Conservation (phyloP, 257 asterid species). For the Primulina huaijiensis region DNA sequence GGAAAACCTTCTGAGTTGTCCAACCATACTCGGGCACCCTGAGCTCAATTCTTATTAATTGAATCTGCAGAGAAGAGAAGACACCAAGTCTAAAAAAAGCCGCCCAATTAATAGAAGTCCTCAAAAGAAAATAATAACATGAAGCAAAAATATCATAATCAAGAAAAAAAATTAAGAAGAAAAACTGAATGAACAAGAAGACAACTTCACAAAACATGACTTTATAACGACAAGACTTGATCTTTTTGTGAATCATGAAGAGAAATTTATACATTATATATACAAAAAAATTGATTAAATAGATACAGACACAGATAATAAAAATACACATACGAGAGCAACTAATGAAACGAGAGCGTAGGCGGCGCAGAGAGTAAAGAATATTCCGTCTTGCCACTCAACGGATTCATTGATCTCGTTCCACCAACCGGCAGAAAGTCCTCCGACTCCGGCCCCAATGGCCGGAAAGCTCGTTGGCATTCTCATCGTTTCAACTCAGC, state of each 20-base stretch:
- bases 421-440: conserved; percentile 62
- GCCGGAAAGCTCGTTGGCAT: conserved; percentile 47
- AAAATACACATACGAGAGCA: conserved; percentile 58
- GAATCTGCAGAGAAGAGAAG: conserved; percentile 61
- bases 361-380: conserved; percentile 70
- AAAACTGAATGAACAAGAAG: not conserved
- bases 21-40: conserved; percentile 98
- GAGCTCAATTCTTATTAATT: conserved; percentile 75
- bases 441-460: conserved; percentile 33
- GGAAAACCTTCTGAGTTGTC: conserved; percentile 98
- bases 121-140: conserved; percentile 6
- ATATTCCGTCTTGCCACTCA: conserved; percentile 90
- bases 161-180: conserved; percentile 5
- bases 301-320: not conserved
- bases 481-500: conserved; percentile 44
- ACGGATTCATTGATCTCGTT: conserved; percentile 75
- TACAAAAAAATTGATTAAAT: no score
- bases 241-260: not conserved
- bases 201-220: conserved; percentile 1
- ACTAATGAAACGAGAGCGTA: conserved; percentile 73
- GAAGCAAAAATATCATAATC: conserved; percentile 15
- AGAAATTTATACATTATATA: no score
- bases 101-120: conserved; percentile 9
- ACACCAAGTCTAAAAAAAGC: conserved; percentile 15
- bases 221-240: not conserved